Conservation (phyloP, 2,329 filamentous ascomycete species). For the Aspergillus hiratsukae region DNA sequence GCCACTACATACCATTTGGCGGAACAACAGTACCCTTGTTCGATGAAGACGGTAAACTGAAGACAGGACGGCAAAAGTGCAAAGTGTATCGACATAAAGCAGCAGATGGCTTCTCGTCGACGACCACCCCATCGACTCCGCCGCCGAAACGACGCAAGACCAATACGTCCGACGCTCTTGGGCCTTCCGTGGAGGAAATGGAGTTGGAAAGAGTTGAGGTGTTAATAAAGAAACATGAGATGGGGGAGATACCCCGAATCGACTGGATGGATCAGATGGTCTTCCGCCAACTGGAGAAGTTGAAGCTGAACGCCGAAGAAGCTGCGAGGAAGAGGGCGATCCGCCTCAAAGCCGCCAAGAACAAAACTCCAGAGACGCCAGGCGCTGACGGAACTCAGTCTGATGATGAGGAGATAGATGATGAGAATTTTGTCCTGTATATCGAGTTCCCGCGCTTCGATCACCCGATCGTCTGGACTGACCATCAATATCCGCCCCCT, state of each 20-base stretch:
- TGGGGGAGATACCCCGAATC: constrained; percentile 88
- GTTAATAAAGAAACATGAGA: constrained; percentile 94
- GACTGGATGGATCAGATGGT: constrained; percentile 96
- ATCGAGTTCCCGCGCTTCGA: constrained; percentile 93
- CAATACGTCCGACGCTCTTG: constrained; percentile 42
- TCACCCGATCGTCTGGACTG: constrained; percentile 90
- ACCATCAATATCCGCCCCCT: constrained; percentile 84
- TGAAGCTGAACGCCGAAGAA: constrained; percentile 60
- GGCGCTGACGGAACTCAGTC: constrained; percentile 39
- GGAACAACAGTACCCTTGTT: constrained; percentile 92
- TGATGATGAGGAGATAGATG: constrained; percentile 43
- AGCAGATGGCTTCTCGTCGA: constrained; percentile 78
- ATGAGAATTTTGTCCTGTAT: constrained; percentile 74
- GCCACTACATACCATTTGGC: constrained; percentile 84
- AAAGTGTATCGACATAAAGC: constrained; percentile 73
- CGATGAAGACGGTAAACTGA: constrained; percentile 82
- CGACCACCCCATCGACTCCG: constrained; percentile 69
- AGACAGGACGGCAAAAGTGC: constrained; percentile 91
- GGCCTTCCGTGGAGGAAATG: constrained; percentile 64
- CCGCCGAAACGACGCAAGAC: constrained; percentile 52
- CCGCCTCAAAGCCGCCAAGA: constrained; percentile 31
- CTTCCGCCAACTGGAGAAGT: constrained; percentile 82
- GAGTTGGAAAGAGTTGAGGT: constrained; percentile 87
- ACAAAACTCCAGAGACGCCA: constrained; percentile 24
- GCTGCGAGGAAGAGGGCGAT: constrained; percentile 56